Conservation (phyloP, 495 filamentous ascomycete genomes). For the Bacidia rubella region DNA sequence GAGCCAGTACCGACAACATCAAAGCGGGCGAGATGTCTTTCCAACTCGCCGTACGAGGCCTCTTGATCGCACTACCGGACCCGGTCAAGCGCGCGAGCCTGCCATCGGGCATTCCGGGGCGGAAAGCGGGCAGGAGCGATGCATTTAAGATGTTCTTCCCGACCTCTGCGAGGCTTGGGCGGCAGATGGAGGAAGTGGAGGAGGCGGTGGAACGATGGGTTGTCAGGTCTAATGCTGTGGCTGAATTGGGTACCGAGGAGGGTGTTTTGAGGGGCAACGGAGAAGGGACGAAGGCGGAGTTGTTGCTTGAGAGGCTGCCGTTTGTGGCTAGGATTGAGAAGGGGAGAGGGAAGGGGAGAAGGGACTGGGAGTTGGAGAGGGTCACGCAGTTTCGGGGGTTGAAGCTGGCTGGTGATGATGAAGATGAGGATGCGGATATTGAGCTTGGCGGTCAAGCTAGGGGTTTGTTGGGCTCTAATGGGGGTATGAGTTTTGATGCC, state of each 20-base stretch:
- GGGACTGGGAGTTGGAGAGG: constrained; percentile 42
- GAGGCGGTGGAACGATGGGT: constrained; percentile 55
- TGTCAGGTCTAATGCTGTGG: background rate
- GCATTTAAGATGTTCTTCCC: constrained; percentile 83
- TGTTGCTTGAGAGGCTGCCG: constrained; percentile 71
- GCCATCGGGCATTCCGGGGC: constrained; percentile 19
- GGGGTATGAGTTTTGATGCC: background rate
- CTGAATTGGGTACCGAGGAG: background rate
- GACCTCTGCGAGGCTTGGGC: constrained; percentile 60
- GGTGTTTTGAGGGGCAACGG: constrained; percentile 4
- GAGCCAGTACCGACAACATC: constrained; percentile 51
- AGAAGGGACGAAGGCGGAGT: constrained; percentile 45
- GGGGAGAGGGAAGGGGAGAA: constrained; percentile 19
- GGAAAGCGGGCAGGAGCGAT: constrained; percentile 33
- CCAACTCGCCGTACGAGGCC: constrained; percentile 70
- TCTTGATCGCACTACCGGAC: constrained; percentile 68
- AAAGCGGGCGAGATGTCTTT: constrained; percentile 89
- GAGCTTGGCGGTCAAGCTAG: constrained; percentile 9
- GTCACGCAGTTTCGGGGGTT: constrained; percentile 55
- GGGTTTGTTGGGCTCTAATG: background rate
- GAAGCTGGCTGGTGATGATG: constrained; percentile 15
- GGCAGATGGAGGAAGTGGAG: constrained; percentile 63
- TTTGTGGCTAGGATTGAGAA: constrained; percentile 59
- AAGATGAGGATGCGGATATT: constrained; percentile 43
- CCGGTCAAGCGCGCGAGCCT: constrained; percentile 54